Conservation (phyloP, 352 stramenopile species). For the Phytophthora kernoviae region DNA sequence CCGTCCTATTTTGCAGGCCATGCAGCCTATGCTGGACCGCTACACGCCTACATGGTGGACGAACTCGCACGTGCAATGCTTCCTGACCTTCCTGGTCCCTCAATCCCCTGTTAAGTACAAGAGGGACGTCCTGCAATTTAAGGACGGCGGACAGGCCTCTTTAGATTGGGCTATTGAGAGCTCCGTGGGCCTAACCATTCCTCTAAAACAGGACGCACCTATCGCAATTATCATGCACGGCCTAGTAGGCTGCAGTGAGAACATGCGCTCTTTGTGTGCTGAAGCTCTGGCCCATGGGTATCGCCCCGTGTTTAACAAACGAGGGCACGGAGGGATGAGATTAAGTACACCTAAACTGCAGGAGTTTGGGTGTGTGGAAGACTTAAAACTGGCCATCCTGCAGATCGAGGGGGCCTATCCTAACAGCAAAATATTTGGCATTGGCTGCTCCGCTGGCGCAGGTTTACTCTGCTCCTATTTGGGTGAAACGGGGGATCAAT, state of each 20-base stretch:
- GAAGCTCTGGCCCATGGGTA: conserved; percentile 66
- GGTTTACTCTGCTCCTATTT: conserved; percentile 76
- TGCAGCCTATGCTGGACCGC: conserved; percentile 54
- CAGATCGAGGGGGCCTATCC: conserved; percentile 58
- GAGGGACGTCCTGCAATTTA: conserved; percentile 58
- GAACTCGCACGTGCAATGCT: conserved; percentile 72
- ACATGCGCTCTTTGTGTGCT: conserved; percentile 67
- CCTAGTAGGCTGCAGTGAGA: conserved; percentile 67
- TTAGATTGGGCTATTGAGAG: conserved; percentile 71
- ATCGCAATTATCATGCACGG: conserved; percentile 75
- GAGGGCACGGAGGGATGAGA: conserved; percentile 68
- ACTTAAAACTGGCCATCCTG: conserved; percentile 59
- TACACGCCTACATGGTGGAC: conserved; percentile 82
- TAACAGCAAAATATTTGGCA: conserved; percentile 56
- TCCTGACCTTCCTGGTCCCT: conserved; percentile 75
- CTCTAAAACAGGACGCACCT: conserved; percentile 35
- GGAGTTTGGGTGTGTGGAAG: conserved; percentile 67
- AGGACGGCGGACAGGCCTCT: conserved; percentile 68
- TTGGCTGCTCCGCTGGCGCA: conserved; percentile 78
- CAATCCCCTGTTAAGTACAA: conserved; percentile 59
- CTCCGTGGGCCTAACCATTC: conserved; percentile 17
- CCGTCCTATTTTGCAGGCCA: conserved; percentile 22
- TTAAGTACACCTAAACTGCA: conserved; percentile 73
- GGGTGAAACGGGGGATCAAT: conserved; percentile 58
- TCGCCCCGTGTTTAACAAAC: conserved; percentile 86